Evolutionary conservation across 2,329 filamentous ascomycete genomes (phyloP).

Genomic region (Simplicillium sp.): DNA sequence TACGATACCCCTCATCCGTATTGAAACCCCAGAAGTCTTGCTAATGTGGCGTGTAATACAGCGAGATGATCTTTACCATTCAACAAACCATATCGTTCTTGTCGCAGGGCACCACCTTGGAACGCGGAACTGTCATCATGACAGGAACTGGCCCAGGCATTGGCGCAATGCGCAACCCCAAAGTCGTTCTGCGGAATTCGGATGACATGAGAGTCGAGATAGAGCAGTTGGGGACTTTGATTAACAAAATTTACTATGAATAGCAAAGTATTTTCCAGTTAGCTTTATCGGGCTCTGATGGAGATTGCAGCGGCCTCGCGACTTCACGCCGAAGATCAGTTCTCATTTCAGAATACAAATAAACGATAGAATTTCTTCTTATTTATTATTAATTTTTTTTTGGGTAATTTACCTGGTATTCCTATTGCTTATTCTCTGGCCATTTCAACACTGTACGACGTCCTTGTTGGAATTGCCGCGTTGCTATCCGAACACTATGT

Average conservation of each 20-base stretch:
- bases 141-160: constrained; percentile 46
- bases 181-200: constrained; percentile 23
- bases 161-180: constrained; percentile 28
- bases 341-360: no score
- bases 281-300: no score
- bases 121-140: constrained; percentile 53
- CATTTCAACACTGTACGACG: no score
- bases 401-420: no score
- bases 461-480: no score
- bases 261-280: no score
- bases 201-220: constrained; percentile 29
- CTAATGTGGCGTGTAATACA: neutral
- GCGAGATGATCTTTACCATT: constrained; percentile 48
- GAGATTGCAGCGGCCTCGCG: no score
- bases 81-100: constrained; percentile 46
- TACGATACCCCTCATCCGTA: constrained; percentile 4
- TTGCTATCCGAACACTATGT: no score
- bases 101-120: constrained; percentile 48
- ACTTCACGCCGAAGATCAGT: no score
- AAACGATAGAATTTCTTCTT: no score
- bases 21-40: neutral
- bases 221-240: constrained; percentile 23
- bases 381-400: no score
- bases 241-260: constrained; percentile 27
- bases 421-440: no score